phyloP scores from a whole-genome alignment of 2,329 filamentous ascomycete genomes.

The Malbranchea zuffiana region DNA sequence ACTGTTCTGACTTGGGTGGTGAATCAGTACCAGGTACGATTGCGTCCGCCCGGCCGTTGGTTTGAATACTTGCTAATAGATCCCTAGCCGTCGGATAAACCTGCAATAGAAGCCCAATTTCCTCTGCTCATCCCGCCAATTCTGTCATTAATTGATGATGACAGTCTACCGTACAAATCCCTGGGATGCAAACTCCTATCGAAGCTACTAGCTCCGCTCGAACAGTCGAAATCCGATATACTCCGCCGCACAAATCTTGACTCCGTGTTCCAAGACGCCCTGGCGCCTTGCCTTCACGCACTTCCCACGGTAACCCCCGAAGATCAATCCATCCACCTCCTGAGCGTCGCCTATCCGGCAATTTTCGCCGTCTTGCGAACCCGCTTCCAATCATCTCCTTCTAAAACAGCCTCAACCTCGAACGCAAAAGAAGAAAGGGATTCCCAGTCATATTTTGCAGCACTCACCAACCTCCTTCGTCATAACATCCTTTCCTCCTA shows the following conservation, averaged over 20 bases:
- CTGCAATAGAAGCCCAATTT: conserved; percentile 33
- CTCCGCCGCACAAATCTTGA: conserved; percentile 34
- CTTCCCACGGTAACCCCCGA: conserved; percentile 69
- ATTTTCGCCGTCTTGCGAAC: conserved; percentile 48
- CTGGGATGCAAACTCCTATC: conserved; percentile 30
- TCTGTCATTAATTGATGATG: conserved; percentile 36
- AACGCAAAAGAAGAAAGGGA: conserved; percentile 13
- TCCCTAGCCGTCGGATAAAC: conserved; percentile 20
- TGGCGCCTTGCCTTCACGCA: conserved; percentile 57
- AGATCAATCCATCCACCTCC: conserved; percentile 53
- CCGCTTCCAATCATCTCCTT: conserved; percentile 22
- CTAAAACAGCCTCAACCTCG: conserved; percentile 16
- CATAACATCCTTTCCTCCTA: conserved; percentile 30
- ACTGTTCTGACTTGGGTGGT: conserved; percentile 29
- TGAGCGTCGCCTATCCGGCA: conserved; percentile 55
- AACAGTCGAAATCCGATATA: conserved; percentile 29
- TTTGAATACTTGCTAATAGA: not conserved
- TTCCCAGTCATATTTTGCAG: conserved; percentile 17
- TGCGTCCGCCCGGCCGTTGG: not conserved
- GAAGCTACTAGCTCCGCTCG: conserved; percentile 27
- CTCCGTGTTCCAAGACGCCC: conserved; percentile 37
- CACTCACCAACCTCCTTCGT: conserved; percentile 23
- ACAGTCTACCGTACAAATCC: conserved; percentile 27
- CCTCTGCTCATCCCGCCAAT: conserved; percentile 36
- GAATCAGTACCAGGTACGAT: conserved; percentile 27